Evolutionary conservation across 768 basidiomycete genomes (phyloP).

Genomic region (Gloeostereum incarnatum): DNA sequence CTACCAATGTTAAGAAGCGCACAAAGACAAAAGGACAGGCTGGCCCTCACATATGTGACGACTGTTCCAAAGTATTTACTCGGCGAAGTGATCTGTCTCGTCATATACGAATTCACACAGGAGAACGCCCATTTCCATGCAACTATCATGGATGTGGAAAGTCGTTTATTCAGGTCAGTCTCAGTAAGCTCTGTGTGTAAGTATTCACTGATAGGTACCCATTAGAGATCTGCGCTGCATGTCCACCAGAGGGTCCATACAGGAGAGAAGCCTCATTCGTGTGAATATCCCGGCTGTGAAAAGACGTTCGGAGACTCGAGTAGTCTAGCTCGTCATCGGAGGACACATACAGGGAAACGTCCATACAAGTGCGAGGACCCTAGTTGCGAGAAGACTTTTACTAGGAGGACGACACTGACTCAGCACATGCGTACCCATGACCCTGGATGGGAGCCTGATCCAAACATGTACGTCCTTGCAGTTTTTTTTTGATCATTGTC

Average conservation of each 20-base stretch:
- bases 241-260: slow-evolving; percentile 88
- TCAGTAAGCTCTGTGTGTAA: slow-evolving; percentile 1
- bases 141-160: slow-evolving; percentile 69
- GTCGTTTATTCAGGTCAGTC: slow-evolving; percentile 80
- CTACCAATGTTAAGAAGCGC: slow-evolving; percentile 22
- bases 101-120: slow-evolving; percentile 86
- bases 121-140: slow-evolving; percentile 80
- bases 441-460: slow-evolving; percentile 78
- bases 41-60: slow-evolving; percentile 53
- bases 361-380: slow-evolving; percentile 83
- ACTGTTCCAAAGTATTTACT: slow-evolving; percentile 75
- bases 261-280: slow-evolving; percentile 87
- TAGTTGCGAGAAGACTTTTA: slow-evolving; percentile 81
- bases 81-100: slow-evolving; percentile 77
- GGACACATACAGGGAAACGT: slow-evolving; percentile 82
- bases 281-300: slow-evolving; percentile 81
- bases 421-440: slow-evolving; percentile 86
- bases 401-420: slow-evolving; percentile 75
- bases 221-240: slow-evolving; percentile 78
- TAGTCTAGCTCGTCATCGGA: slow-evolving; percentile 83
- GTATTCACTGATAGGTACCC: slow-evolving; percentile 8
- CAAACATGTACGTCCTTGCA: slow-evolving; percentile 52
- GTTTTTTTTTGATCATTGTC: slow-evolving; percentile 7
- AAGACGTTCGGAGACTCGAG: slow-evolving; percentile 91
- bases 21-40: slow-evolving; percentile 34